Base-by-base conservation (phyloP, 768 basidiomycete genomes). In the Stropharia rugosoannulata region DNA sequence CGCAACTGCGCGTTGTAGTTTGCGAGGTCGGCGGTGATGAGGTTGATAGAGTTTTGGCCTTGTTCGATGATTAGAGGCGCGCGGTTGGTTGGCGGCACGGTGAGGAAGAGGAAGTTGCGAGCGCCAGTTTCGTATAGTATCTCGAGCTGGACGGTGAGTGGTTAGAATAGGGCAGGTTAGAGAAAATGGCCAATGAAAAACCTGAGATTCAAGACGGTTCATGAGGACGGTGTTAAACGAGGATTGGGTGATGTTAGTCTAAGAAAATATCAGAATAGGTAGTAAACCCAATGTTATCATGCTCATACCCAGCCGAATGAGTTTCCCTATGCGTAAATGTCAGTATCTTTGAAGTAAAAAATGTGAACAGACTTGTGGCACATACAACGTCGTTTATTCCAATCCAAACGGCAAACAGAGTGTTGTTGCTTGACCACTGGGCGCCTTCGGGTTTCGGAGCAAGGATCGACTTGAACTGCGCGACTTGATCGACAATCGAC, bases 351-450 rank as follows among this genome's bases (percentile, higher is more conserved):
- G 5, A 41, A 25, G 11, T 0, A 4, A 49, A 40, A 4, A n/a
- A 27, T 32, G 6, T 29, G 19, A 43, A 54, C 29, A 49, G 61
- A 66, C 46, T 37, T 5, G 58, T 32, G 29, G 29, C 29, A 70
- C 78, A 68, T 51, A 81, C 81, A 41, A 84, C 74, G 51, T 85
- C 85, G 57, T 87, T 86, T 55, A 86, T 86, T 2, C 85, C 85
- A 49, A 87, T 83, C 84, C 84, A 87, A 42, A 86, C 61, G 2
- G 79, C 78, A 65, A 87, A 86, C 4, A 86, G 67, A 32, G 80
- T 71, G 59, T 86, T 80, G 2, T 70, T 67, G 61, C 79, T 76
- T 38, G 74, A 65, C 86, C 84, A 87, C 9, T 71, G 62, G 1
- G 80, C 79, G 7, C 67, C 74, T 6, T 62, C 56, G 0, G 82